Percentiles rank a stretch among this genome's conserved stretches.
phyloP scores from a whole-genome alignment of 2,329 filamentous ascomycete species.

The Rhynchosporium graminicola region DNA sequence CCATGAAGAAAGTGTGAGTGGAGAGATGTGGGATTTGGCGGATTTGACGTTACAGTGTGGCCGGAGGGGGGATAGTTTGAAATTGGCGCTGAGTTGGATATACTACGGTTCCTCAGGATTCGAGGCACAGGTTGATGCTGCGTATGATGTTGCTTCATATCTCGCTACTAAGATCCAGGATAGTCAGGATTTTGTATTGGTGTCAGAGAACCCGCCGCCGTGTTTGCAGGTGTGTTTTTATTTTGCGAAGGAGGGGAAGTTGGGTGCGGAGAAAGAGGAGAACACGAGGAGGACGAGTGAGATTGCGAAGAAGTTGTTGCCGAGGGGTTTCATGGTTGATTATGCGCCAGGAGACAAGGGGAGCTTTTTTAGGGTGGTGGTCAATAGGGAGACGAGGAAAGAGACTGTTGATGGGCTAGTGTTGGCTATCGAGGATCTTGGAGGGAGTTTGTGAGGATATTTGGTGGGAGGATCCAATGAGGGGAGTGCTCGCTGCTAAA shows the following conservation, averaged over 20 bases:
- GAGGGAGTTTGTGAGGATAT: slow-evolving; percentile 15
- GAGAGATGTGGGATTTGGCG: slow-evolving; percentile 81
- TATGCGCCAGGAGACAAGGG: slow-evolving; percentile 55
- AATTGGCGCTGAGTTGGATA: slow-evolving; percentile 84
- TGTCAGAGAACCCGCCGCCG: slow-evolving; percentile 75
- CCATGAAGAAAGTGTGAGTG: slow-evolving; percentile 55
- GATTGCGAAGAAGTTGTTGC: slow-evolving; percentile 56
- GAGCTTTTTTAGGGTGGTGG: slow-evolving; percentile 68
- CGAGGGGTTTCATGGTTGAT: slow-evolving; percentile 67
- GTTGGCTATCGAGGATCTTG: slow-evolving; percentile 52
- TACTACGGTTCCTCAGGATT: slow-evolving; percentile 84
- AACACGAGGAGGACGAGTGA: slow-evolving; percentile 58
- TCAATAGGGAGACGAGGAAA: slow-evolving; percentile 60
- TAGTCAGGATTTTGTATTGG: slow-evolving; percentile 64
- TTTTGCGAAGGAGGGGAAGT: slow-evolving; percentile 61
- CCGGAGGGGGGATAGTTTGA: slow-evolving; percentile 79
- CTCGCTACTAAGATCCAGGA: slow-evolving; percentile 61
- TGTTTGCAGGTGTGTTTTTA: slow-evolving; percentile 97
- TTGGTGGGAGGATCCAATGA: neutral
- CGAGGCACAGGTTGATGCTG: slow-evolving; percentile 66
- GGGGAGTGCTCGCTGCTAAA: too few relatives aligned
- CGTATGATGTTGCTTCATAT: slow-evolving; percentile 70
- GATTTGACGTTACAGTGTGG: slow-evolving; percentile 94
- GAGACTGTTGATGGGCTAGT: slow-evolving; percentile 65
- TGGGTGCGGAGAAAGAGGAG: slow-evolving; percentile 45